These are phyloP conservation scores for Trypanosoma melophagium DNA, from an alignment of 208 protist species.

Conservation along the genomic window DNA sequence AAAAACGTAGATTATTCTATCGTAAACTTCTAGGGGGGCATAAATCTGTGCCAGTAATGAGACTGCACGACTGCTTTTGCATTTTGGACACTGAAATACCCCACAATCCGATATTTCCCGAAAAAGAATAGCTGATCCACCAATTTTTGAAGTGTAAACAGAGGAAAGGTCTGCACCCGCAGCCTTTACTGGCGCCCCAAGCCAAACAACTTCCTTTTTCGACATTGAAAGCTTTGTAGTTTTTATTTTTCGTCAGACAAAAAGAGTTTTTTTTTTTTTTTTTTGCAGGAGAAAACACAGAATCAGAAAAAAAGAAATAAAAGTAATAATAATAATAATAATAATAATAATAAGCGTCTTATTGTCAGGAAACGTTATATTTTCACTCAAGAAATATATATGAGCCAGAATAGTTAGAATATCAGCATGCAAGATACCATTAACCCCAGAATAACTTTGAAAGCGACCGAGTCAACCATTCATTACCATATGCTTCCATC, in stretches of 20 bases:
- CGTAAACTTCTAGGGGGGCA: conserved; percentile 71
- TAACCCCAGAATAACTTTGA: conserved; percentile 58
- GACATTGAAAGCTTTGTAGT: conserved; percentile 5
- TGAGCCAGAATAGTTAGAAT: not conserved
- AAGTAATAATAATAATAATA: no score
- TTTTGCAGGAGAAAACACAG: no score
- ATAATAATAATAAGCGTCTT: no score
- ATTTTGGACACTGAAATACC: conserved; percentile 79
- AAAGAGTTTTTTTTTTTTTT: no score
- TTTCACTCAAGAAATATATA: no score
- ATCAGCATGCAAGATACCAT: not conserved
- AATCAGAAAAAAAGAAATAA: no score
- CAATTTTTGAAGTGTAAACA: conserved; percentile 67
- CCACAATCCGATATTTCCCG: conserved; percentile 26
- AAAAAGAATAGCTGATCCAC: conserved; percentile 63
- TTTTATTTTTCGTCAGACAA: no score
- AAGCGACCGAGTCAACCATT: conserved; percentile 67
- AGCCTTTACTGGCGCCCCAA: conserved; percentile 42
- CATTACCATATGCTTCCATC: conserved; percentile 58
- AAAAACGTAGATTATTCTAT: conserved; percentile 85
- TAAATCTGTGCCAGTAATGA: conserved; percentile 79
- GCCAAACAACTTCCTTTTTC: conserved; percentile 41
- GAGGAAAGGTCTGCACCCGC: conserved; percentile 43
- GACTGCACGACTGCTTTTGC: conserved; percentile 44
- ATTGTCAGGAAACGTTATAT: no score